Base-by-base conservation (phyloP, 176 grass and related monocot genomes). In the Bonia amplexicaulis region DNA sequence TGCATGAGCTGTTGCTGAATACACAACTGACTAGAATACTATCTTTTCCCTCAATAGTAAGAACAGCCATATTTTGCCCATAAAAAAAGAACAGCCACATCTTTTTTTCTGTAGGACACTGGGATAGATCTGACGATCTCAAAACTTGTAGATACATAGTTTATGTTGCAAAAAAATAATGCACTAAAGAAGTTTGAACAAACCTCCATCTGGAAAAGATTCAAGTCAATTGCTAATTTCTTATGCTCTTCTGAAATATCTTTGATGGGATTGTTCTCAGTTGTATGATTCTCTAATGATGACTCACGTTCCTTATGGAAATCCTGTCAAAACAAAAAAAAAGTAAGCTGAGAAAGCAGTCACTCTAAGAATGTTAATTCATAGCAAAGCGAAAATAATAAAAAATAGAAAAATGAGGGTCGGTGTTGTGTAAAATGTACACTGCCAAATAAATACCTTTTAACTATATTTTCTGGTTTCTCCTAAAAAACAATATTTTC, bases 161-260 rank as follows among this genome's bases (percentile, higher is more conserved):
- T 73, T 83, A 25, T 7, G 16, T 58, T 76, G 15, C 54, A 74
- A 59, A 31, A 31, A 80, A 69, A 55, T 47, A 75, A 33, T 76
- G 60, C 57, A 78, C 15, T 45, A 66, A 49, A 85, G 69, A 76
- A 77, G 41, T 78, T 87, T 81, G 55, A 82, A 16, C 54, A 82
- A 94, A 99, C 96, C 93, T 99, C 96, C 82, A 91, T 87, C 71
- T 96, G 93, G 62, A 99, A 91, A 74, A 94, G 84, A 82, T 84
- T 89, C 74, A 96, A 88, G 65, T 84, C 88, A 46, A 83, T 48
- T 74, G 88, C 88, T 74, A 99, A 84, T 76, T 85, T 89, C 75
- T 92, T 94, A 46, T 88, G 88, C 70, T 96, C 90, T 86, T 88
- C 87, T 67, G 85, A 92, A 81, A 92, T 87, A 64, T 94, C 91